Evolutionary conservation across 2,329 filamentous ascomycete genomes (phyloP).

Genomic region (Xylaria sp.): DNA sequence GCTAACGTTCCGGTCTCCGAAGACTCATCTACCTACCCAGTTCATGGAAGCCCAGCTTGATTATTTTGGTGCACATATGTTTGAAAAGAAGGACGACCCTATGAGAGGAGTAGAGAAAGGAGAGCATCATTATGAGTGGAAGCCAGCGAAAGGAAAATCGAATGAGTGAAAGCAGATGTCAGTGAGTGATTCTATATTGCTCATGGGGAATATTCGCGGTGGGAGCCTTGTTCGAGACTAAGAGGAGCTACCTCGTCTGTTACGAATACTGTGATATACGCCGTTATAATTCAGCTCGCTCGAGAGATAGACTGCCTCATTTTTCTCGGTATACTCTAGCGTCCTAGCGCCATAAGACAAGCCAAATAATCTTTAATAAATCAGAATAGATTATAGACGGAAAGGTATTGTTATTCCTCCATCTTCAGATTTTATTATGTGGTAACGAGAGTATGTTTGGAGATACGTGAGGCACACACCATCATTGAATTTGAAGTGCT

Average conservation of each 20-base stretch:
- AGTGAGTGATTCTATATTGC: too few species aligned
- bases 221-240: not conserved
- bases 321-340: not conserved
- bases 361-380: too few species aligned
- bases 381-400: not conserved
- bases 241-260: not conserved
- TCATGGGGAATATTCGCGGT: too few species aligned
- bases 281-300: not conserved
- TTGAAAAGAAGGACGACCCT: slow-evolving; percentile 66
- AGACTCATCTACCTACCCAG: slow-evolving; percentile 68
- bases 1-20: not conserved
- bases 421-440: not conserved
- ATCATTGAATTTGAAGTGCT: not conserved
- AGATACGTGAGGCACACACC: not conserved
- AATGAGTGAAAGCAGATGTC: slow-evolving; percentile 15
- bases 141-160: slow-evolving; percentile 48
- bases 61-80: slow-evolving; percentile 75
- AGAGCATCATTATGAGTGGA: slow-evolving; percentile 72
- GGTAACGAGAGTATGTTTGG: not conserved
- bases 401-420: not conserved
- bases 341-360: not conserved
- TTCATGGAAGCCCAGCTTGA: slow-evolving; percentile 79
- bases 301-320: not conserved
- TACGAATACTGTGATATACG: not conserved
- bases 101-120: slow-evolving; percentile 64